Conservation (phyloP, 2,329 filamentous ascomycete genomes). For the Diaporthe sp. region DNA sequence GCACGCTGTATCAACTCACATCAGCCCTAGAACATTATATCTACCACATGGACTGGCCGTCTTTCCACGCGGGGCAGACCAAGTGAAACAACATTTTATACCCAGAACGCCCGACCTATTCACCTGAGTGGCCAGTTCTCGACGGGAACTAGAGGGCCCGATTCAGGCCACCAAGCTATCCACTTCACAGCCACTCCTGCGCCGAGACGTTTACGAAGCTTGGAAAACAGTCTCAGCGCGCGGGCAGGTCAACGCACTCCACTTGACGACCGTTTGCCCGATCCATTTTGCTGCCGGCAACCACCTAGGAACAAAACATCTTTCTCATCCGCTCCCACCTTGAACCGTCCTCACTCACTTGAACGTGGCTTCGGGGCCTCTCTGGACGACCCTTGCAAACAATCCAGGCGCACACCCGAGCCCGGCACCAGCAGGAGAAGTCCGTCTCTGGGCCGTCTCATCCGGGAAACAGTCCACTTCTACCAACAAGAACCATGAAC, state of each 20-base stretch:
- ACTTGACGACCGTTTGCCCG: not conserved
- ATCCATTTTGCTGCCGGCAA: not conserved
- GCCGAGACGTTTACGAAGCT: conserved; percentile 26
- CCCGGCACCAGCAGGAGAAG: not conserved
- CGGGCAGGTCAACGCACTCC: not conserved
- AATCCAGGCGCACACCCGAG: not conserved
- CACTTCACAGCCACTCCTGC: conserved; percentile 29
- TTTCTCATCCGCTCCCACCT: not conserved
- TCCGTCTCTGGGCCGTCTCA: not conserved
- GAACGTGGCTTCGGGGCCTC: too few species aligned
- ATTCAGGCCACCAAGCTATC: not conserved
- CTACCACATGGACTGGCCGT: not conserved
- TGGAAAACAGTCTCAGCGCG: conserved; percentile 13
- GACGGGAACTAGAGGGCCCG: not conserved
- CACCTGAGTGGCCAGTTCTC: not conserved
- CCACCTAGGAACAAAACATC: not conserved
- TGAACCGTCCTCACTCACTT: not conserved
- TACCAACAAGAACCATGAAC: conserved; percentile 7
- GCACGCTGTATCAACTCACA: too few species aligned
- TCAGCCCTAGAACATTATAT: not conserved
- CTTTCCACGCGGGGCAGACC: not conserved
- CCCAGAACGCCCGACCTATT: not conserved
- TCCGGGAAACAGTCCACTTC: not conserved
- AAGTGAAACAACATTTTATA: not conserved
- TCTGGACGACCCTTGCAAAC: too few species aligned